Conservation (phyloP, 306 rosid species). For the Quercus variabilis region DNA sequence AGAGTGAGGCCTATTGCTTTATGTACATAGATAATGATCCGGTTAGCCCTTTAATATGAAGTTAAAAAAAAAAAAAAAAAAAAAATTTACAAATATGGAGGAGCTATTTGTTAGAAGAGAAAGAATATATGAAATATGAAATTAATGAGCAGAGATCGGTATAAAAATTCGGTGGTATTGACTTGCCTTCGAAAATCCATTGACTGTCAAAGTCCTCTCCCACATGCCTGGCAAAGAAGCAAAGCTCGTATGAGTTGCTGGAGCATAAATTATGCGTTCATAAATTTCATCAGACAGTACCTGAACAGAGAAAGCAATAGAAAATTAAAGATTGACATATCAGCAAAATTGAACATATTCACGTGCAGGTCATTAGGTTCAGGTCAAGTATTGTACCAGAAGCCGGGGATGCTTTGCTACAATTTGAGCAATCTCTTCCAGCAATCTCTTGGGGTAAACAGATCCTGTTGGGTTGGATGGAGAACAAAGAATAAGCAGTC, state of each 20-base stretch:
- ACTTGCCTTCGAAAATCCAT: constrained; percentile 92
- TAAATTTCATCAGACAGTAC: constrained; percentile 87
- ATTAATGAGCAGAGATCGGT: constrained; percentile 2
- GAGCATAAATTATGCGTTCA: constrained; percentile 91
- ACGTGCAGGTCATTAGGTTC: constrained; percentile 6
- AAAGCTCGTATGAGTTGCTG: constrained; percentile 91
- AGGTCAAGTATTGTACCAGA: constrained; percentile 53
- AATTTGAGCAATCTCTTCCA: constrained; percentile 78
- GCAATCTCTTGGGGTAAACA: constrained; percentile 81
- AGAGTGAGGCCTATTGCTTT: background rate
- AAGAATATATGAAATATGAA: background rate
- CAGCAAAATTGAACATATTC: background rate
- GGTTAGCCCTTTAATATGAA: too few species aligned
- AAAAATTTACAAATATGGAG: background rate
- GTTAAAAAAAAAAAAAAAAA: too few species aligned
- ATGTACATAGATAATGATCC: background rate
- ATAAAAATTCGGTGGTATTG: background rate
- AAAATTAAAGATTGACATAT: constrained; percentile 16
- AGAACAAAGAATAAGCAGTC: constrained; percentile 82
- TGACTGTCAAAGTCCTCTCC: constrained; percentile 89
- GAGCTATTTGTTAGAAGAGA: background rate
- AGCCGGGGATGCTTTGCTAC: constrained; percentile 96
- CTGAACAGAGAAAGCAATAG: constrained; percentile 38
- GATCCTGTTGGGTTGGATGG: constrained; percentile 98
- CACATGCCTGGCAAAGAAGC: constrained; percentile 98